These are phyloP conservation scores for Paecilomyces sp. DNA, from an alignment of 2,329 filamentous ascomycete genomes.

Conservation along the genomic window DNA sequence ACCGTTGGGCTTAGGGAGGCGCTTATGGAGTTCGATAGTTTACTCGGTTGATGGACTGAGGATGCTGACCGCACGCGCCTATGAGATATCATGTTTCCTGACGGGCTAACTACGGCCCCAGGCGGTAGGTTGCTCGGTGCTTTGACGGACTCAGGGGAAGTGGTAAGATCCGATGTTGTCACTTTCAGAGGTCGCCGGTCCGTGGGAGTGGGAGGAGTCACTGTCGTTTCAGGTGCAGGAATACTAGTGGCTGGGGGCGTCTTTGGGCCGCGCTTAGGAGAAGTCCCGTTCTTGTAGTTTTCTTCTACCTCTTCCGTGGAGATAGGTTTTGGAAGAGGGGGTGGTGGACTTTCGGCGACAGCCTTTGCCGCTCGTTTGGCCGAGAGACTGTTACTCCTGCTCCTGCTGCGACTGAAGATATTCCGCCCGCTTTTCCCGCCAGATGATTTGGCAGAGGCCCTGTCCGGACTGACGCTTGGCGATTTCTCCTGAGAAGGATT, in stretches of 20 bases:
- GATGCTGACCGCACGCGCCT: constrained; percentile 54
- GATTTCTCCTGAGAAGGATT: constrained; percentile 43
- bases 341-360: constrained; percentile 15
- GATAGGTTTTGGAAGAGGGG: constrained; percentile 27
- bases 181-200: constrained; percentile 33
- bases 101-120: constrained; percentile 53
- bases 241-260: constrained; percentile 26
- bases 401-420: constrained; percentile 33
- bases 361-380: constrained; percentile 21
- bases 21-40: constrained; percentile 69
- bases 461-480: constrained; percentile 42
- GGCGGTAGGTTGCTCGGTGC: constrained; percentile 19
- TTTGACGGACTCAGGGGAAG: constrained; percentile 32
- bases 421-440: constrained; percentile 33
- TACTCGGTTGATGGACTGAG: constrained; percentile 62
- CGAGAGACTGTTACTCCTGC: constrained; percentile 28
- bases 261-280: constrained; percentile 10
- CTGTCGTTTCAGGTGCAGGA: constrained; percentile 46
- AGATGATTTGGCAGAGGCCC: constrained; percentile 34
- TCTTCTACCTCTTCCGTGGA: constrained; percentile 11
- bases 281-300: neutral
- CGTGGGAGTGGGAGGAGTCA: constrained; percentile 59
- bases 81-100: constrained; percentile 69
- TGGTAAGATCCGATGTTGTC: constrained; percentile 22
- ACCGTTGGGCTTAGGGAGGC: constrained; percentile 68